A percentile compares a stretch with the other conserved stretches of the same genome.
phyloP scores from a whole-genome alignment of 1,284 basidiomycete species.

The Coniferiporia weirii region DNA sequence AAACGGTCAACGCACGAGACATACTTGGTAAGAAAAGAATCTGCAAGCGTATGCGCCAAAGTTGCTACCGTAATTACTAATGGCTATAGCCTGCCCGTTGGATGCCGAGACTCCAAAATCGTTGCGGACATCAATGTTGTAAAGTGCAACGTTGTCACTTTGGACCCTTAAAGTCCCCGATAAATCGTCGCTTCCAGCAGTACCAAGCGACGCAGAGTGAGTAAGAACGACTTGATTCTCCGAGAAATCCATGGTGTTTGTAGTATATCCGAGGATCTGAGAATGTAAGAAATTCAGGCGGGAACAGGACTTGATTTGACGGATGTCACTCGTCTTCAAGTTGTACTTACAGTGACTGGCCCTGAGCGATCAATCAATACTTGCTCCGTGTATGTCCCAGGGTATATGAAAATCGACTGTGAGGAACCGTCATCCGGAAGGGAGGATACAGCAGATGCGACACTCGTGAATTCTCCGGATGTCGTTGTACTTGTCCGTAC shows the following conservation, averaged over 20 bases:
- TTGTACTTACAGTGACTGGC: constrained; percentile 34
- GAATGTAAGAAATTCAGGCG: not conserved
- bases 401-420: constrained; percentile 47
- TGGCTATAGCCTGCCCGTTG: constrained; percentile 48
- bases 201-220: constrained; percentile 28
- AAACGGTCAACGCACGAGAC: constrained; percentile 12
- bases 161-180: constrained; percentile 51
- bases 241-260: constrained; percentile 31
- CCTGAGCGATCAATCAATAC: constrained; percentile 45
- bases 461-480: constrained; percentile 39
- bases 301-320: not conserved
- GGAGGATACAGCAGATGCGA: constrained; percentile 38
- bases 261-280: constrained; percentile 45
- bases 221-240: constrained; percentile 29
- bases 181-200: constrained; percentile 47
- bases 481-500: constrained; percentile 39
- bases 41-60: constrained; percentile 49
- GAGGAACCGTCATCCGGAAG: constrained; percentile 40
- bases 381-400: constrained; percentile 51
- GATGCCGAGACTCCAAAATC: constrained; percentile 35
- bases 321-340: not conserved
- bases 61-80: constrained; percentile 46
- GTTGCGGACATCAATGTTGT: constrained; percentile 53
- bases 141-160: constrained; percentile 46
- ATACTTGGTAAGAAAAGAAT: constrained; percentile 49